These are phyloP conservation scores for Tulasnella sp. DNA, from an alignment of 768 basidiomycete genomes.

Conservation along the genomic window DNA sequence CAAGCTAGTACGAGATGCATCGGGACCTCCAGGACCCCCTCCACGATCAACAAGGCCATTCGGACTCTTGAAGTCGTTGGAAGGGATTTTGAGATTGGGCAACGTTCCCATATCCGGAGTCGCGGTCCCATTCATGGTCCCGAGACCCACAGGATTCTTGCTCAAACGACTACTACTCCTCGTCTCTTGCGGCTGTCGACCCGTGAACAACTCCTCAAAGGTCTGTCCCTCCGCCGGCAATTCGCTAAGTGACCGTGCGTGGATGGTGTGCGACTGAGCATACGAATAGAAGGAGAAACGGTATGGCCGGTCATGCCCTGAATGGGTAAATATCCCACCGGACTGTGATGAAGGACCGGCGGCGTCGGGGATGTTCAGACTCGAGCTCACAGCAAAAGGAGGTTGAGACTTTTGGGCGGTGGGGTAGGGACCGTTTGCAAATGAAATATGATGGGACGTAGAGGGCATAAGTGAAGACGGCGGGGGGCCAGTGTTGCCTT, in stretches of 20 bases:
- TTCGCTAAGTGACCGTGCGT: constrained; percentile 84
- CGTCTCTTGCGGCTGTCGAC: constrained; percentile 19
- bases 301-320: constrained; percentile 72
- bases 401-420: constrained; percentile 19
- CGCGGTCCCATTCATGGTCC: not conserved
- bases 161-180: not conserved
- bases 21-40: constrained; percentile 15
- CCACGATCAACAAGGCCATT: constrained; percentile 9
- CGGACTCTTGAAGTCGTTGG: constrained; percentile 11
- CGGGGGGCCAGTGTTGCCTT: constrained; percentile 37
- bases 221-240: constrained; percentile 87
- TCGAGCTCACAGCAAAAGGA: constrained; percentile 23
- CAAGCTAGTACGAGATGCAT: constrained; percentile 28
- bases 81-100: not conserved
- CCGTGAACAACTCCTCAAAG: constrained; percentile 78
- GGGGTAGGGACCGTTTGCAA: constrained; percentile 14
- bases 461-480: constrained; percentile 21
- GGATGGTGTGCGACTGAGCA: constrained; percentile 80
- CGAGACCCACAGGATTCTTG: not conserved
- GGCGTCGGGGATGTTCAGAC: not conserved
- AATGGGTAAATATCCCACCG: not conserved
- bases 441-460: constrained; percentile 10
- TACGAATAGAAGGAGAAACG: constrained; percentile 99
- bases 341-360: not conserved
- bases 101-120: not conserved